phyloP scores from a whole-genome alignment of 2,329 filamentous ascomycete species.

The Trichoderma sp. region DNA sequence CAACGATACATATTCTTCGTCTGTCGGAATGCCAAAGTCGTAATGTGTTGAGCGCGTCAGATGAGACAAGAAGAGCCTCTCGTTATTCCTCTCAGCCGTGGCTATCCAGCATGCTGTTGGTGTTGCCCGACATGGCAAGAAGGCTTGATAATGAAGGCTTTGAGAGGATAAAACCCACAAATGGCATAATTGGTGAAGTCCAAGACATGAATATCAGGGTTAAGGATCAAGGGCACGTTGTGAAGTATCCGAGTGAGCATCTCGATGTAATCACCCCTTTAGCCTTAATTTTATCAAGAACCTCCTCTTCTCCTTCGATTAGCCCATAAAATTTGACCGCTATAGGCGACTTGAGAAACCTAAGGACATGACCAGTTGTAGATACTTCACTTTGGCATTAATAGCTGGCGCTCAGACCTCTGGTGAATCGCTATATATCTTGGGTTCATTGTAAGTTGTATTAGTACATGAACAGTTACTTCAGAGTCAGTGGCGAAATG shows the following conservation, averaged over 20 bases:
- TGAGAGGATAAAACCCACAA: too few relatives aligned
- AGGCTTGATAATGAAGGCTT: too few relatives aligned
- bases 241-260: neutral
- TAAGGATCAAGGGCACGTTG: too few relatives aligned
- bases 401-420: neutral
- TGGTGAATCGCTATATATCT: neutral
- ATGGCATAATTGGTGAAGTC: too few relatives aligned
- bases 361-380: neutral
- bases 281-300: neutral
- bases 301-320: neutral
- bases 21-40: conserved; percentile 31
- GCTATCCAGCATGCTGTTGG: too few relatives aligned
- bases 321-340: too few relatives aligned
- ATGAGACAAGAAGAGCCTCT: conserved; percentile 39
- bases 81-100: conserved; percentile 27
- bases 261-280: neutral
- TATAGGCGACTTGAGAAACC: neutral
- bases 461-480: neutral
- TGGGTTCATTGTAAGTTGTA: neutral
- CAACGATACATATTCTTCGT: conserved; percentile 26
- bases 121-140: too few relatives aligned
- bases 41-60: conserved; percentile 41
- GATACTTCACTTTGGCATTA: neutral
- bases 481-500: neutral
- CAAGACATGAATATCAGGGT: too few relatives aligned